A percentile compares a stretch with the other conserved stretches of the same genome.
Evolutionary conservation across 176 grass and related monocot species (phyloP).

Genomic region (Typha latifolia): DNA sequence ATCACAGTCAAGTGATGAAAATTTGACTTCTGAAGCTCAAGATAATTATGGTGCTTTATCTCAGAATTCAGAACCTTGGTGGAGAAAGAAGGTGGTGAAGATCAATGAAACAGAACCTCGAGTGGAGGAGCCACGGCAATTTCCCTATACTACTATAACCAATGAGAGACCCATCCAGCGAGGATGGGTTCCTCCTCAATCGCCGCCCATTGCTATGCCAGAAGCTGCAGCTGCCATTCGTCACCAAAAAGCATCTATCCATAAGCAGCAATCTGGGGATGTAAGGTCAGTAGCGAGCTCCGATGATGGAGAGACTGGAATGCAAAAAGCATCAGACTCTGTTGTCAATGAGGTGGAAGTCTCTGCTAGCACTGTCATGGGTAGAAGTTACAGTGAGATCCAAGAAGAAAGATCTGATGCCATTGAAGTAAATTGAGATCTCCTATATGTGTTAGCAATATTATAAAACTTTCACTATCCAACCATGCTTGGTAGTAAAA

Average conservation of each 20-base stretch:
- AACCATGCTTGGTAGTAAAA: background rate
- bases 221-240: conserved; percentile 62
- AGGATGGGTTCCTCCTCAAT: conserved; percentile 60
- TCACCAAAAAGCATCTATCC: conserved; percentile 31
- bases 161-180: conserved; percentile 23
- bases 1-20: conserved; percentile 35
- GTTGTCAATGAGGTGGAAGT: conserved; percentile 4
- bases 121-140: conserved; percentile 31
- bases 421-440: background rate
- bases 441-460: background rate
- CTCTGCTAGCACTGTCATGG: background rate
- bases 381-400: conserved; percentile 15
- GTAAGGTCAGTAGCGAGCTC: background rate
- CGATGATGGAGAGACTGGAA: conserved; percentile 13
- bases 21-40: conserved; percentile 18
- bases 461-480: too few relatives aligned
- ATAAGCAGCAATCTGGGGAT: conserved; percentile 28
- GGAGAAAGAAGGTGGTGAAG: conserved; percentile 26
- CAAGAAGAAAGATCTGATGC: conserved; percentile 16
- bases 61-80: conserved; percentile 26
- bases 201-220: conserved; percentile 41
- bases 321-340: conserved; percentile 7
- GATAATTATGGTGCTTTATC: conserved; percentile 21
- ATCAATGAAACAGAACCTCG: conserved; percentile 18
- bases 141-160: background rate